Percentiles rank a stretch among this genome's conserved stretches.
Conservation (phyloP, 148 eudicot species). For the Tetragonia tetragonoides region DNA sequence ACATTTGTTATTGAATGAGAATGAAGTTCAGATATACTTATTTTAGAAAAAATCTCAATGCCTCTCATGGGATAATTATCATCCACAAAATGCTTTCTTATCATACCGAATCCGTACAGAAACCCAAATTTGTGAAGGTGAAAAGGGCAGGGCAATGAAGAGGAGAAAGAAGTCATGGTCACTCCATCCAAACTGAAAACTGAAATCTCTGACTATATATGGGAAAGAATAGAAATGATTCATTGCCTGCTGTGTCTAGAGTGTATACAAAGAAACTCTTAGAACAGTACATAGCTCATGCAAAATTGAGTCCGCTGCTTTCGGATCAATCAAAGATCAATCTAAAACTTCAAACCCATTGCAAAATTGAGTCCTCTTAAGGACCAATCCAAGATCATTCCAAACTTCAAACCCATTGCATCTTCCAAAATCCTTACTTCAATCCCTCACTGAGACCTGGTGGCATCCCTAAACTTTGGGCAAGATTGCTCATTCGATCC, state of each 20-base stretch:
- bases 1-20: too few species aligned
- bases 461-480: constrained; percentile 87
- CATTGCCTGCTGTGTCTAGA: constrained; percentile 4
- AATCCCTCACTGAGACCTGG: constrained; percentile 63
- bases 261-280: not conserved
- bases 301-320: constrained; percentile 6
- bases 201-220: too few species aligned
- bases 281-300: constrained; percentile 14
- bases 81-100: too few species aligned
- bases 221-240: constrained; percentile 17
- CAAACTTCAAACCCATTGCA: not conserved
- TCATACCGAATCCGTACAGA: too few species aligned
- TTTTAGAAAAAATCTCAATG: too few species aligned
- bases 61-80: too few species aligned
- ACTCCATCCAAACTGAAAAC: too few species aligned
- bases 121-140: too few species aligned
- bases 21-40: too few species aligned
- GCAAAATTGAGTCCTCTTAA: constrained; percentile 11
- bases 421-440: constrained; percentile 29
- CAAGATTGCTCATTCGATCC: constrained; percentile 81
- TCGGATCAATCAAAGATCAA: constrained; percentile 3
- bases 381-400: not conserved
- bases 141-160: too few species aligned
- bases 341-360: not conserved
- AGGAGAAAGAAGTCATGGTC: too few species aligned